Evolutionary conservation across 148 eudicot species (phyloP).

Genomic region (Silene latifolia): DNA sequence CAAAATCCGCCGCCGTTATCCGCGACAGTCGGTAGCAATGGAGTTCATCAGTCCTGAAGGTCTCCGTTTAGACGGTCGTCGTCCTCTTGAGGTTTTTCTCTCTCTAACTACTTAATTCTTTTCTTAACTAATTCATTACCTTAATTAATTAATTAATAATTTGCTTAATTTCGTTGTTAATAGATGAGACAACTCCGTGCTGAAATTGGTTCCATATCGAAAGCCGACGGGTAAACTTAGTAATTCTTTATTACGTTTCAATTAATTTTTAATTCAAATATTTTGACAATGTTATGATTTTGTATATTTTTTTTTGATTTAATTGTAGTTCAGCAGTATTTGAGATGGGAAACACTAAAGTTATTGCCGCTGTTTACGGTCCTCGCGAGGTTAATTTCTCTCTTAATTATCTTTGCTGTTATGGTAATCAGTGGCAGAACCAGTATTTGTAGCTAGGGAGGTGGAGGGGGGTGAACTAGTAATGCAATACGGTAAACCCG

Average conservation of each 20-base stretch:
- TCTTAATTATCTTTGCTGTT: neutral
- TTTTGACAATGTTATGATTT: neutral
- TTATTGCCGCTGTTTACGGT: constrained; percentile 93
- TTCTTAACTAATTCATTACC: neutral
- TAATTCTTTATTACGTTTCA: neutral
- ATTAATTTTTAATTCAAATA: neutral
- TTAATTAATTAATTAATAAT: neutral
- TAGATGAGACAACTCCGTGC: constrained; percentile 91
- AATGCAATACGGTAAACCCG: too few species aligned
- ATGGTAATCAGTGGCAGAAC: too few species aligned
- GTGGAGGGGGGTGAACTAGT: too few species aligned
- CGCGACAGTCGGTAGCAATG: constrained; percentile 31
- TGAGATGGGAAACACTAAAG: constrained; percentile 98
- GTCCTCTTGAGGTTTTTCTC: constrained; percentile 71
- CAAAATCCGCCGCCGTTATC: neutral
- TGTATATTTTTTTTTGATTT: constrained; percentile 5
- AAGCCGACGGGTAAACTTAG: constrained; percentile 62
- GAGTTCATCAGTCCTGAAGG: constrained; percentile 93
- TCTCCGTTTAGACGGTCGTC: constrained; percentile 85
- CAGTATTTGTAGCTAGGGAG: too few species aligned
- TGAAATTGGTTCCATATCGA: constrained; percentile 63
- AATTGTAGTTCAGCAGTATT: constrained; percentile 77
- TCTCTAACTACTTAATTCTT: neutral
- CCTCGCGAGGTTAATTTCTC: constrained; percentile 72
- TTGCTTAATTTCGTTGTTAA: neutral